Evolutionary conservation across 1,284 basidiomycete genomes (phyloP).

Genomic region (Cystobasidiaceae sp.): DNA sequence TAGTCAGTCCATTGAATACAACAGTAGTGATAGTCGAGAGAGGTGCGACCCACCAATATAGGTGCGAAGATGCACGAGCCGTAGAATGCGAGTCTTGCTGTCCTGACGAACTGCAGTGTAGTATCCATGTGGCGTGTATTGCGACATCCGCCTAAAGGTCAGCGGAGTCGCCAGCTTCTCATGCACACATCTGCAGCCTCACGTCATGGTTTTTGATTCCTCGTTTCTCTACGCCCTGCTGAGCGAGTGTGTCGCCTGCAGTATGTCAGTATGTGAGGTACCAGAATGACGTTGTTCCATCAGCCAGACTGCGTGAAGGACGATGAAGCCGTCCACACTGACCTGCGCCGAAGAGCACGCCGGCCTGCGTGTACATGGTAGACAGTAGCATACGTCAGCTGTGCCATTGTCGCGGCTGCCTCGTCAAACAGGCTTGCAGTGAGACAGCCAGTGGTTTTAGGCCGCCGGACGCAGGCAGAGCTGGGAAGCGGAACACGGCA

Average conservation of each 20-base stretch:
- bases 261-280: not conserved
- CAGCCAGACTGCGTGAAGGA: not conserved
- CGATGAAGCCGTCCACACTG: not conserved
- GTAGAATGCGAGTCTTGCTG: conserved; percentile 65
- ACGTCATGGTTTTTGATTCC: conserved; percentile 63
- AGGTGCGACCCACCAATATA: conserved; percentile 22
- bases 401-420: not conserved
- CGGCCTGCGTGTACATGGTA: conserved; percentile 12
- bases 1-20: not conserved
- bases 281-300: not conserved
- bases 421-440: not conserved
- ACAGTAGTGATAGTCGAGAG: not conserved
- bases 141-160: not conserved
- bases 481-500: not conserved
- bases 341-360: conserved; percentile 29
- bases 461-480: conserved; percentile 6
- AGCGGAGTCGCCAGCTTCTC: not conserved
- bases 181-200: conserved; percentile 42
- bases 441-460: conserved; percentile 13
- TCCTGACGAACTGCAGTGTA: conserved; percentile 58
- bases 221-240: conserved; percentile 67
- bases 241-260: conserved; percentile 75
- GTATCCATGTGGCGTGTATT: not conserved
- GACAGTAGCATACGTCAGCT: not conserved
- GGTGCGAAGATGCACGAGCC: conserved; percentile 52